Percentiles rank a stretch among this genome's conserved stretches.
Conservation (phyloP, 805 yeast genomes). For the Candida cerambycidarum region DNA sequence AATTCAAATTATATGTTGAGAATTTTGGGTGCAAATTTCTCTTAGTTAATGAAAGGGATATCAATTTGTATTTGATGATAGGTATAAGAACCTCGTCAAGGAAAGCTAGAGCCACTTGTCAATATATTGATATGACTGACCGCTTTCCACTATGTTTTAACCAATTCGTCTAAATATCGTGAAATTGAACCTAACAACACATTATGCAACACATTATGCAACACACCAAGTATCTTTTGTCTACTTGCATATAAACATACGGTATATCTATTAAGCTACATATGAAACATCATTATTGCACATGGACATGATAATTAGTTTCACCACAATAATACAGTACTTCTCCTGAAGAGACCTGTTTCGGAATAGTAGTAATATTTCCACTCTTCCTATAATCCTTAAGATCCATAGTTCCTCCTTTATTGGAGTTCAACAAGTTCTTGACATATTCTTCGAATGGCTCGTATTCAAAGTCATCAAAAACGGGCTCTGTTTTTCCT, state of each 20-base stretch:
- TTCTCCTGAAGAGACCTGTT: neutral
- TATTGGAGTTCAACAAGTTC: neutral
- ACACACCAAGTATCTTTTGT: neutral
- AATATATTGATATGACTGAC: no score
- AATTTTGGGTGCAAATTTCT: no score
- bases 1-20: no score
- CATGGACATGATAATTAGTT: neutral
- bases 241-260: neutral
- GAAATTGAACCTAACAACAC: no score
- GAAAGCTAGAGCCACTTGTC: no score
- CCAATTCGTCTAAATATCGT: no score
- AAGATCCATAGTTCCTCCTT: neutral
- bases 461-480: neutral
- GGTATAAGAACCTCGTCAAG: no score
- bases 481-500: neutral
- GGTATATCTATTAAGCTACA: neutral
- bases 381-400: neutral
- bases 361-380: neutral
- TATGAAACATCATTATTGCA: neutral
- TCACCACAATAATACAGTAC: slow-evolving; percentile 1
- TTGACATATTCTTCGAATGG: neutral
- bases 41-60: no score
- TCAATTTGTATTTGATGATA: no score
- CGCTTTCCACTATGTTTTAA: no score
- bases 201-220: no score